Percentiles rank a stretch among this genome's conserved stretches.
Conservation (phyloP, 2,329 filamentous ascomycete species). For the Cercospora citrullina region DNA sequence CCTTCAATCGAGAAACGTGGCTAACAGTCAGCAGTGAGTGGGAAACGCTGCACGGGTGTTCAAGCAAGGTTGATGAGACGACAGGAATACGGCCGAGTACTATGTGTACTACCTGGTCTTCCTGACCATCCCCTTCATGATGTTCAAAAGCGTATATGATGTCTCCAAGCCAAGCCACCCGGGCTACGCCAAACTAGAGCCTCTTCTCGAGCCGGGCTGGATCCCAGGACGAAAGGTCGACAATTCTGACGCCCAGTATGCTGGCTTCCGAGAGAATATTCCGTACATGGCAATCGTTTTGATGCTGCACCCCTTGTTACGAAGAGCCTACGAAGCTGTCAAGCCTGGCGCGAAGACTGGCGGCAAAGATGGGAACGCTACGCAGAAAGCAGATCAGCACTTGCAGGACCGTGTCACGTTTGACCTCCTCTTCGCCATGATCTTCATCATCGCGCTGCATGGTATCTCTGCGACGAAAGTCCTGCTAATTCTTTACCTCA, state of each 20-base stretch:
- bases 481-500: conserved; percentile 73
- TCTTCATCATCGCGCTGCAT: conserved; percentile 79
- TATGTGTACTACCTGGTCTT: conserved; percentile 75
- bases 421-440: conserved; percentile 75
- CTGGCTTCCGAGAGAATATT: conserved; percentile 79
- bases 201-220: conserved; percentile 78
- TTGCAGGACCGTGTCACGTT: conserved; percentile 71
- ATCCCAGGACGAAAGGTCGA: conserved; percentile 91
- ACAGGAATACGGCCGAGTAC: conserved; percentile 75
- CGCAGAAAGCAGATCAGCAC: conserved; percentile 55
- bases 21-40: conserved; percentile 11
- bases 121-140: conserved; percentile 66
- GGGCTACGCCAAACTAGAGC: conserved; percentile 72
- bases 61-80: not conserved
- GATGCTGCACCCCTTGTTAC: conserved; percentile 74
- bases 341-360: conserved; percentile 2
- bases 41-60: not conserved
- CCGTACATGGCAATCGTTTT: conserved; percentile 76
- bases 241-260: conserved; percentile 85
- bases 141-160: conserved; percentile 87
- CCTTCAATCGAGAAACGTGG: not conserved
- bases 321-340: conserved; percentile 64
- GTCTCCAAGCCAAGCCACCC: conserved; percentile 86
- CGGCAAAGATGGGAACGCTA: conserved; percentile 15
- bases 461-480: conserved; percentile 85